Base-by-base conservation (phyloP, 2,329 filamentous ascomycete genomes). In the Sporothrix euskadiensis region DNA sequence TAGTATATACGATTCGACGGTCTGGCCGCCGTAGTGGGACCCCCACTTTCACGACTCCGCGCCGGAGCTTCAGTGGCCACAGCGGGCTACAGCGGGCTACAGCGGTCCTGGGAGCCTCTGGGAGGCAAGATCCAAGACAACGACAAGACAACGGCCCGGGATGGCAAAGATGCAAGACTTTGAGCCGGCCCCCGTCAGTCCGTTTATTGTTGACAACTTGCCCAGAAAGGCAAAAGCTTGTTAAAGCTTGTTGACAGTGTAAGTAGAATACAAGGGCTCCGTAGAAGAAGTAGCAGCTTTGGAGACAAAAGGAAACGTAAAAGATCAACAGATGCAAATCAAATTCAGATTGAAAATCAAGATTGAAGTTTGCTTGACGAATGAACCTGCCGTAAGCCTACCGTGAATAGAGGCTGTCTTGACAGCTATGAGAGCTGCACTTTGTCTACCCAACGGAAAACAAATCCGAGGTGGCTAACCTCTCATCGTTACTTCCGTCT, bases 1-100 rank as follows among this genome's bases (percentile, higher is more conserved):
- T 70, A 70, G 68, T 57, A n/a, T n/a, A 57, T 19, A 30, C 61
- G 39, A 66, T 4, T 30, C 5, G n/a, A 47, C 61, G 39, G 39
- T 30, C 61, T 65, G 61, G 39, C 61, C 39, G 61, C 39, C 61
- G 1, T n/a, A n/a, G 16, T 52, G 14, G 47, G 12, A 52, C 30
- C 35, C n/a, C 61, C 61, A 66, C 61, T 44, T 44, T 47, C n/a
- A 66, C n/a, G 41, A 47, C 61, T 44, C 61, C 10, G 61, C 41
- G 39, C 61, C 61, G 61, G 61, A 6, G 14, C 39, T 66, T 6
- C 61, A 30, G 61, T 16, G 59, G 16, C 59, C 5, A 26, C 35
- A 22, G 35, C n/a, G 4, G 41, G 41, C 41, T 44, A 44, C 41
- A 14, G 8, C 41, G 35, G 35, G 41, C 41, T 44, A 44, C 41